Evolutionary conservation across 208 protist genomes (phyloP), one percentile per base, ranked within the genome.

Genomic region (Trypanosoma avium): DNA sequence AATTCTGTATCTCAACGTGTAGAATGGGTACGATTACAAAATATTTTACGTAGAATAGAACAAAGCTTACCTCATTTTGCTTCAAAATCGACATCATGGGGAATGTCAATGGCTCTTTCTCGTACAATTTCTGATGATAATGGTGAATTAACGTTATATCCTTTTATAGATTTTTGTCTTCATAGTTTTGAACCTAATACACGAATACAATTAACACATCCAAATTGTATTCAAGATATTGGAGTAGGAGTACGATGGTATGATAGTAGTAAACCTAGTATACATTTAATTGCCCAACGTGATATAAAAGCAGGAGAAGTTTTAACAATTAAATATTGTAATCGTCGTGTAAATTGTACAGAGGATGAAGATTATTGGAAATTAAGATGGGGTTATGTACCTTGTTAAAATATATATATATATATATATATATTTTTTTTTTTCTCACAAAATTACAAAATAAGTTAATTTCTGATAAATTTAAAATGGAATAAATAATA

Each of bases 1-100:
- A 26, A 21, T 10, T 63, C 75, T 1, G 22, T 80, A 35, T 73
- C 64, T 42, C 76, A 84, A 61, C 77, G 90, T 1, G 82, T 86
- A 26, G 71, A 86, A 49, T 91, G 82, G 85, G 70, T 82, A 40
- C 80, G 81, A 24, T 38, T 88, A 27, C 75, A 81, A 17, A 46
- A 67, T 38, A 48, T 90, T 32, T 55, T 74, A 55, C 86, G 90
- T 19, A 70, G 73, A 13, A 73, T 96, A 27, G 79, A 92, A 75
- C 90, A 96, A 60, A 73, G 79, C 21, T 62, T 92, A 30, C 86
- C 90, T 21, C 75, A 93, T 74, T 96, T 93, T 73, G 85, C 84
- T 13, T 79, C 85, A 40, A 83, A 85, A 61, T 84, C 81, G 15
- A 73, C 76, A 13, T 58, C 81, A 35, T 96, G 90, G 90, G 90